A percentile compares a stretch with the other conserved stretches of the same genome.
Conservation (phyloP, 176 grass and related monocot genomes). For the Chrysopogon serrulatus region DNA sequence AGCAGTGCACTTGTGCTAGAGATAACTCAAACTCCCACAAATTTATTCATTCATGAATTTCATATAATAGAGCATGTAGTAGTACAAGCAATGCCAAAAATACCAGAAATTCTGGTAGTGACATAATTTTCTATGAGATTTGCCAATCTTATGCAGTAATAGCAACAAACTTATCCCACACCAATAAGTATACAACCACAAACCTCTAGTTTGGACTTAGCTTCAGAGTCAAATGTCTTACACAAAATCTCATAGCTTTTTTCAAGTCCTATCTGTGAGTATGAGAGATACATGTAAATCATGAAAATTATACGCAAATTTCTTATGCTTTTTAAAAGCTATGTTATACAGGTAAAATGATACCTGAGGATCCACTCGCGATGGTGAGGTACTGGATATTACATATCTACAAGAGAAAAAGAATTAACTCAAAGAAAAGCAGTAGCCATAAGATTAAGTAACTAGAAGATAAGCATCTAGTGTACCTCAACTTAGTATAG, state of each 20-base stretch:
- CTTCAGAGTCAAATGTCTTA: slow-evolving; percentile 75
- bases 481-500: slow-evolving; percentile 67
- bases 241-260: slow-evolving; percentile 88
- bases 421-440: background rate
- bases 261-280: slow-evolving; percentile 51
- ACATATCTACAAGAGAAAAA: slow-evolving; percentile 56
- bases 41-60: background rate
- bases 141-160: background rate
- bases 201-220: slow-evolving; percentile 80
- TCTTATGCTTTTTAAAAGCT: background rate
- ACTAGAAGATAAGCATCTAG: background rate
- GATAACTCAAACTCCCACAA: background rate
- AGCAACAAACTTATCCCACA: background rate
- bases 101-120: background rate
- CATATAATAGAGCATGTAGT: background rate
- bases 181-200: background rate
- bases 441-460: background rate
- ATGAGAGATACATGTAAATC: background rate
- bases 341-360: background rate
- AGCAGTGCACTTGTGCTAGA: background rate
- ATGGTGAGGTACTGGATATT: slow-evolving; percentile 77
- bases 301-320: background rate
- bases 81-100: background rate
- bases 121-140: background rate
- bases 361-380: slow-evolving; percentile 75